Base-by-base conservation (phyloP, 106 monocot species). In the Dendrobium catenatum region DNA sequence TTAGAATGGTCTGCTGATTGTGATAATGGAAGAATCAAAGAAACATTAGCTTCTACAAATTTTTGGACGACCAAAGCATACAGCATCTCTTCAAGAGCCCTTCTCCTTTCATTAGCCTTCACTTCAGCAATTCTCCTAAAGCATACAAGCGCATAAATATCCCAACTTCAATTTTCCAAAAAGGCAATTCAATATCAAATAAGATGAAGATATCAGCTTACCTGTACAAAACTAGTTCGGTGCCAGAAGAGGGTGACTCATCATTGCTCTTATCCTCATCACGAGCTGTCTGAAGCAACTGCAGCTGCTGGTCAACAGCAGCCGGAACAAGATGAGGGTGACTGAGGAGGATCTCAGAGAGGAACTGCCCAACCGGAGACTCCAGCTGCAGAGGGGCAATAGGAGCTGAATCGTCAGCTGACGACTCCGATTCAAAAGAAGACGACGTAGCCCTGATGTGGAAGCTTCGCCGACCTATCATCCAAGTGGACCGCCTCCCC, bases 261-360 rank as follows among this genome's bases (percentile, higher is more conserved):
- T 94, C 92, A 72, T 81, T 84, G 37, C 49, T 66, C 80, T 86
- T 88, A 49, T 92, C 85, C 22, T 85, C 81, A n/a, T 97, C 92
- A 1, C 85, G 90, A 44, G 89, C 90, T 4, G 84, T 88, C 73
- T 92, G 87, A 6, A 97, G 94, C 79, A 94, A 89, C 80, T 97
- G 86, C 2, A 97, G 92, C 85, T 97, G 96, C 70, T 94, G 90
- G 41, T 97, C 96, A 73, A 92, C 94, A 49, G 94, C 96, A 82
- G 96, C 94, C 9, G 92, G 90, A 61, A 97, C 85, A 8, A 97
- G 90, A 82, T 97, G 94, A 2, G 94, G 96, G 75, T 94, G 89
- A 80, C 82, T 97, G 75, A 82, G 40, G 18, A 97, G 89, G 54
- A 97, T 92, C 79, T 97, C 83, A 9, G 92, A 94, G 22, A 97